phyloP scores from a whole-genome alignment of 805 yeast species.

The Kodamaea sagamina region DNA sequence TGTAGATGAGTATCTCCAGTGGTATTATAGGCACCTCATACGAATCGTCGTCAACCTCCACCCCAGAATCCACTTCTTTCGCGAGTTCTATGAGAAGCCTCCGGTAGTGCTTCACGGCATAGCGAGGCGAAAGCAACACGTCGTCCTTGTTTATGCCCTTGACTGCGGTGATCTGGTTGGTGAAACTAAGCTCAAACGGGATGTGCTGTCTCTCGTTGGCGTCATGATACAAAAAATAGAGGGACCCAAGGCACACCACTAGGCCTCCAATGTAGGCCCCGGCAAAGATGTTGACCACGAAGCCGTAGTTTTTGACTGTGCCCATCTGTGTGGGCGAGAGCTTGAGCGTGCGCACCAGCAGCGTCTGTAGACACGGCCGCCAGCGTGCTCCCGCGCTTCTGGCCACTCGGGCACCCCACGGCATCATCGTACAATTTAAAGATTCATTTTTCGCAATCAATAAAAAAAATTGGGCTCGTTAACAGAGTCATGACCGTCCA shows the following conservation, averaged over 20 bases:
- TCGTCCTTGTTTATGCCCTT: slow-evolving; percentile 48
- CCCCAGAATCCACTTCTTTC: slow-evolving; percentile 24
- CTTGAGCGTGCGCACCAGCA: not conserved
- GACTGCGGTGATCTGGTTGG: slow-evolving; percentile 37
- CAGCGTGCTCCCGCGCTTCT: not conserved
- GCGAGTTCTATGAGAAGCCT: slow-evolving; percentile 39
- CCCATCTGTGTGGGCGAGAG: slow-evolving; percentile 23
- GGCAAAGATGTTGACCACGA: slow-evolving; percentile 37
- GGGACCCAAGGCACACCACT: slow-evolving; percentile 39
- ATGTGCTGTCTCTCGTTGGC: slow-evolving; percentile 42
- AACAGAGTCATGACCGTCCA: slow-evolving; percentile 1
- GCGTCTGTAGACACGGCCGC: not conserved
- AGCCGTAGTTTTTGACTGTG: slow-evolving; percentile 30
- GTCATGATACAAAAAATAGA: slow-evolving; percentile 41
- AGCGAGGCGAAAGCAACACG: slow-evolving; percentile 41
- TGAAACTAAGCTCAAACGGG: slow-evolving; percentile 39
- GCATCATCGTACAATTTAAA: too few relatives aligned
- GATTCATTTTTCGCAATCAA: too few relatives aligned
- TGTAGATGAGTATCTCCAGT: slow-evolving; percentile 29
- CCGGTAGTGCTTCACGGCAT: slow-evolving; percentile 46
- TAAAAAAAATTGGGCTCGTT: too few relatives aligned
- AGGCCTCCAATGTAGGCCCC: slow-evolving; percentile 47
- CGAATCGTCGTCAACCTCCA: slow-evolving; percentile 28
- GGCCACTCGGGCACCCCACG: not conserved
- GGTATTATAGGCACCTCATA: slow-evolving; percentile 39